Evolutionary conservation across 2,329 filamentous ascomycete species (phyloP).

Genomic region (Fusarium sp.): DNA sequence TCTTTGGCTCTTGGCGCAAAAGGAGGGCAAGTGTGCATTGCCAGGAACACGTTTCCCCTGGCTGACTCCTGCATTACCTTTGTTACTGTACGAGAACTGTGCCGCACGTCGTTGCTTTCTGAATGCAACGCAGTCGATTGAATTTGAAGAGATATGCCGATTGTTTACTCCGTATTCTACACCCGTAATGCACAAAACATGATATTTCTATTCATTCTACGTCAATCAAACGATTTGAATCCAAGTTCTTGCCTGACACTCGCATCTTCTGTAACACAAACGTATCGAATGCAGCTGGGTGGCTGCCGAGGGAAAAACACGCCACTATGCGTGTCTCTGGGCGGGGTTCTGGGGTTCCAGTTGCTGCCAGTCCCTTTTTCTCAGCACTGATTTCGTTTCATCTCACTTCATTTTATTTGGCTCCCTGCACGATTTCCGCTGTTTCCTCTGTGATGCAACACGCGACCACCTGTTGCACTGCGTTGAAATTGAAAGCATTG

Average conservation of each 20-base stretch:
- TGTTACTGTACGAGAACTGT: not conserved
- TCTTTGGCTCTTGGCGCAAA: not conserved
- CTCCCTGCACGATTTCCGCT: conserved; percentile 16
- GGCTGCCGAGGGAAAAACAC: conserved; percentile 7
- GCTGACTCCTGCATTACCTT: conserved; percentile 7
- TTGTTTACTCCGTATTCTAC: not conserved
- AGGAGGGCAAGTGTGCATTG: not conserved
- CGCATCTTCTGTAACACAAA: conserved; percentile 24
- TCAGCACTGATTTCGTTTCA: conserved; percentile 5
- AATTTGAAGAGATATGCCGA: not conserved
- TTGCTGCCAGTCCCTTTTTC: not conserved
- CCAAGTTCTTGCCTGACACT: conserved; percentile 29
- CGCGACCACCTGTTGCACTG: not conserved
- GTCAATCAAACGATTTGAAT: conserved; percentile 15
- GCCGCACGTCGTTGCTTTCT: conserved; percentile 16
- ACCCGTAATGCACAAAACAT: conserved; percentile 14
- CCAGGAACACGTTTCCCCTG: conserved; percentile 11
- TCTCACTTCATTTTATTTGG: not conserved
- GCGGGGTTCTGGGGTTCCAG: conserved; percentile 12
- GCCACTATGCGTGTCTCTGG: conserved; percentile 20
- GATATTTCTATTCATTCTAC: not conserved
- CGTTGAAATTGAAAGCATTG: not conserved
- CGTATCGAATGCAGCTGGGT: not conserved
- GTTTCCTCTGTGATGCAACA: not conserved
- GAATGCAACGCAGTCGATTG: not conserved